Base-by-base conservation (phyloP, 495 filamentous ascomycete genomes). In the Penicillium ucsense region DNA sequence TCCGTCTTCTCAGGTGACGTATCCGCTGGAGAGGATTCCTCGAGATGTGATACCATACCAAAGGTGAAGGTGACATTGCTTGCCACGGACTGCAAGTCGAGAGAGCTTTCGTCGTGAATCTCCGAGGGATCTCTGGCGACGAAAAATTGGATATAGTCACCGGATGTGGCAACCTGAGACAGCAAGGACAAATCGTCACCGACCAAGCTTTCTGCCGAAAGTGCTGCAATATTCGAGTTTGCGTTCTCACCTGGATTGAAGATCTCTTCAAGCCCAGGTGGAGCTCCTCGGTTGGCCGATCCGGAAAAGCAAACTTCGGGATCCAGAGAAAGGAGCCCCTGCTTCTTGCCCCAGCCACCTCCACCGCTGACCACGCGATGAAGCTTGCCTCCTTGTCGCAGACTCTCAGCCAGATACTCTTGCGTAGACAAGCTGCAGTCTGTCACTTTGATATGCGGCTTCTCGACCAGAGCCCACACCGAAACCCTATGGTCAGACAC, bases 281-380 rank as follows among this genome's bases (percentile, higher is more conserved):
- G 49, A 3, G 48, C 47, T n/a, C 53, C 33, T 8, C 29, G 40
- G 11, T 45, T 38, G 39, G 40, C 10, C 37, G 48, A 46, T 29
- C 54, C 57, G 10, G 49, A 38, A 40, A 71, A 73, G 12, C 55
- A 67, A 10, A 69, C 72, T 52, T 88, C 78, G 12, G 88, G 87
- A 57, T 94, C 88, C 0, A 95, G 70, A 6, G 88, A 89, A 5
- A 95, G 68, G 8, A 95, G 72, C 4, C 89, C 89, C 46, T 82
- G 79, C 62, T 94, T 95, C 51, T 79, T 70, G 4, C 89, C 89
- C 89, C 89, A 95, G 39, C 89, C 89, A 43, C 89, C 89, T 50
- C 89, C 89, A 20, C 89, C 89, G 60, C 87, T 92, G 46, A 92
- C 79, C 36, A 88, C 79, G 56, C 74, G 83, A 52, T 82, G 77